A percentile compares a stretch with the other conserved stretches of the same genome.
Evolutionary conservation across 192 early-diverging fungal species (phyloP).

Genomic region (Coemansia sp.): DNA sequence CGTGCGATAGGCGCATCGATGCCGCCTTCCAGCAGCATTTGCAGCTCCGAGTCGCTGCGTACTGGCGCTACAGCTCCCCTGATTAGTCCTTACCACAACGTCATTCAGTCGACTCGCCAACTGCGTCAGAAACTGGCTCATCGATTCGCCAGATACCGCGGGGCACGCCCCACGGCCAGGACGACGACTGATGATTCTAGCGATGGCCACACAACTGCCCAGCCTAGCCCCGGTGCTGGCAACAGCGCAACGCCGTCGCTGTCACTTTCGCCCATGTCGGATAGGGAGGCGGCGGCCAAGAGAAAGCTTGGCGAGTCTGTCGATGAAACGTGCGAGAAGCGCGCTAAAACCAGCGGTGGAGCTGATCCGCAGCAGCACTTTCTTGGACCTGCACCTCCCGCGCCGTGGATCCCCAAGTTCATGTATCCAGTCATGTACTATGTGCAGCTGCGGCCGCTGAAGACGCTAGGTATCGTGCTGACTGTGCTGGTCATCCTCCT

Average conservation of each 20-base stretch:
- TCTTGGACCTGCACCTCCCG: slow-evolving; percentile 2
- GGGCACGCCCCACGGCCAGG: not conserved
- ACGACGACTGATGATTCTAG: not conserved
- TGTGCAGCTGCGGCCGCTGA: slow-evolving; percentile 43
- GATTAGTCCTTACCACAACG: not conserved
- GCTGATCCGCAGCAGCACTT: slow-evolving; percentile 1
- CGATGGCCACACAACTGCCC: not conserved
- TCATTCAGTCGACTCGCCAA: slow-evolving; percentile 8
- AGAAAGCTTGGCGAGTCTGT: not conserved
- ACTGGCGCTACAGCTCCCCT: not conserved
- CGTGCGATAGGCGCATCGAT: not conserved
- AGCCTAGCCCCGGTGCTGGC: not conserved
- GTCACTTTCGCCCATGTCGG: not conserved
- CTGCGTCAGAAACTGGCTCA: slow-evolving; percentile 16
- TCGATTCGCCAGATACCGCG: slow-evolving; percentile 15
- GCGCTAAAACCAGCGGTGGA: not conserved
- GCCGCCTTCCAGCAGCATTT: slow-evolving; percentile 3
- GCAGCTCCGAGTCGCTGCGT: slow-evolving; percentile 4
- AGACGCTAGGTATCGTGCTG: slow-evolving; percentile 38
- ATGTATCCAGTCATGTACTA: slow-evolving; percentile 31
- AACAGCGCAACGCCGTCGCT: not conserved
- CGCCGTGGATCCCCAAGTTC: slow-evolving; percentile 14
- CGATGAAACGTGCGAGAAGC: slow-evolving; percentile 1
- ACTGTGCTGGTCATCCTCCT: slow-evolving; percentile 30
- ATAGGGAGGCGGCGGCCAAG: slow-evolving; percentile 1